A percentile compares a stretch with the other conserved stretches of the same genome.
Evolutionary conservation across 2,329 filamentous ascomycete genomes (phyloP).

Genomic region (Neophaeococcomyces aloes): DNA sequence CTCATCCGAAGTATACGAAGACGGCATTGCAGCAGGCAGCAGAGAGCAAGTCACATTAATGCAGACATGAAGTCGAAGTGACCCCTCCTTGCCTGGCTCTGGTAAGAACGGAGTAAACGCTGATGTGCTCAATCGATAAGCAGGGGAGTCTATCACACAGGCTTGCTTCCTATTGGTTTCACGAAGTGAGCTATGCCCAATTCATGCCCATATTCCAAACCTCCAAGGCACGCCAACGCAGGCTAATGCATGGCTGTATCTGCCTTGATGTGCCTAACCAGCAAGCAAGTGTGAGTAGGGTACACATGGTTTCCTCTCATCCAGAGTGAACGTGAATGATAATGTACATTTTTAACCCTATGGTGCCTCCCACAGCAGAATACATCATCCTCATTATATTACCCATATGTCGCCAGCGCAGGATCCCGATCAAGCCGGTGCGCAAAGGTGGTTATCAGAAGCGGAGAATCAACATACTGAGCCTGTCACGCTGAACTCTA

Average conservation of each 20-base stretch:
- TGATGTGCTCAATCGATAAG: conserved; percentile 6
- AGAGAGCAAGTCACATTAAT: background rate
- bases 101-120: no score
- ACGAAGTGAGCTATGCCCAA: background rate
- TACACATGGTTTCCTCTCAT: background rate
- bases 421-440: background rate
- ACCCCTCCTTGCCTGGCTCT: no score
- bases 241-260: background rate
- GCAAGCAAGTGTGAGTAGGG: no score
- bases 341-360: conserved; percentile 6
- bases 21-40: background rate
- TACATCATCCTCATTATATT: background rate
- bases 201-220: background rate
- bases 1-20: background rate
- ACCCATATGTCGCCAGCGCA: background rate
- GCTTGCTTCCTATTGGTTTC: background rate
- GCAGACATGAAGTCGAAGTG: background rate
- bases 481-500: conserved; percentile 1
- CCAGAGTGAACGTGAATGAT: background rate
- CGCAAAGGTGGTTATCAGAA: conserved; percentile 1
- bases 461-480: conserved; percentile 5
- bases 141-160: background rate
- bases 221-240: background rate
- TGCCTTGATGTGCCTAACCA: background rate
- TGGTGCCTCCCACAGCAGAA: background rate